A percentile compares a stretch with the other conserved stretches of the same genome.
Conservation (phyloP, 2,329 filamentous ascomycete genomes). For the Trichoderma sp. region DNA sequence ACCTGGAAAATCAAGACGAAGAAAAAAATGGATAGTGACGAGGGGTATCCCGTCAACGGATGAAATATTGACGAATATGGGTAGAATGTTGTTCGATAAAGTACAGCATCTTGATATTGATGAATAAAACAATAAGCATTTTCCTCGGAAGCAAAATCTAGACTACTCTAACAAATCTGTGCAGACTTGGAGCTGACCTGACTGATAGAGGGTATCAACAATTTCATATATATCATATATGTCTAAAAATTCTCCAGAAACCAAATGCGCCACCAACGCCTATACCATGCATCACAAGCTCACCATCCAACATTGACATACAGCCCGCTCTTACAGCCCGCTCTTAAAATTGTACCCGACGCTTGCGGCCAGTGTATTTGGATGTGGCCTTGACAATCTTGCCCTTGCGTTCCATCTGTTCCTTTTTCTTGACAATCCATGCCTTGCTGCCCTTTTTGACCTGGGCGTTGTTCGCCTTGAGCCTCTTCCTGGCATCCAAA, state of each 20-base stretch:
- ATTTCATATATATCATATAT: conserved; percentile 7
- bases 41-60: neutral
- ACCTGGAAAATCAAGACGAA: neutral
- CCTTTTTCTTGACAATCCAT: conserved; percentile 84
- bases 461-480: conserved; percentile 46
- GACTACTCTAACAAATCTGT: neutral
- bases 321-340: conserved; percentile 37
- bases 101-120: neutral
- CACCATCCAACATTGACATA: neutral
- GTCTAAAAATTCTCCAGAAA: neutral
- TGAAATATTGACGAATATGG: neutral
- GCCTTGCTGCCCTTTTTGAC: conserved; percentile 78
- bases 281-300: conserved; percentile 30
- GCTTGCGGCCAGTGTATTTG: conserved; percentile 91
- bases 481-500: conserved; percentile 61
- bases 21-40: neutral
- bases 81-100: neutral
- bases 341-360: conserved; percentile 69
- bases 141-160: neutral
- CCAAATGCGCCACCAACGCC: conserved; percentile 27
- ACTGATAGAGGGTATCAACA: conserved; percentile 23
- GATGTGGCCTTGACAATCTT: conserved; percentile 89
- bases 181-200: neutral
- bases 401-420: conserved; percentile 90
- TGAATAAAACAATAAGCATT: neutral